Evolutionary conservation across 1,139 yeast genomes (phyloP), one percentile per base, ranked within the genome.

Genomic region (Lizanozyma gosingica): DNA sequence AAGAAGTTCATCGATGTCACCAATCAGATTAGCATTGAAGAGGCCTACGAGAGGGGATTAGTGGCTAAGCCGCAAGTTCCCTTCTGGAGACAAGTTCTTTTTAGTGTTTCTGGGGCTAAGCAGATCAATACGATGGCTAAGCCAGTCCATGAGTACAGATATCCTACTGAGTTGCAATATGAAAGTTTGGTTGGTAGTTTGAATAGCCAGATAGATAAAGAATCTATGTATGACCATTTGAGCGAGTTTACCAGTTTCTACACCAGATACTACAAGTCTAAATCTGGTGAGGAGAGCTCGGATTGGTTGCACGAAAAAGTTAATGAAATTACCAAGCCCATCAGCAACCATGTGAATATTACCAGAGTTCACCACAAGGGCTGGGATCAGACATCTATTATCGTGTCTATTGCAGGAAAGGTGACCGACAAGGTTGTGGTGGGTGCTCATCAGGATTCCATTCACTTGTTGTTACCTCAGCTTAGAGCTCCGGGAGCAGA

Each of bases 401-500:
- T 69, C 36, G 73, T 61, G 4, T 52, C 63, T n/a, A 65, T 70
- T 39, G 67, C 70, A 0, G 76, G 76, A 14, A 44, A 56, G 38
- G 51, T 52, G 9, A 47, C 53, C 9, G 41, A 47, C 16, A 50
- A 45, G 15, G 82, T 90, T 2, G 78, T 90, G 15, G 76, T 90
- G 22, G 97, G 97, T 0, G 83, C 95, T 18, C 97, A 92, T 62
- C 86, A 83, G 55, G 98, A 90, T 57, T 83, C 95, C 2, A 73
- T 80, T 46, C 88, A 87, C 56, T 66, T 86, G 45, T 50, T 85
- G 39, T 70, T 85, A 44, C 95, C 95, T n/a, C 69, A 67, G 39
- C 55, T 83, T 50, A 72, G 77, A 37, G 88, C 97, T 0, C 97
- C 97, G 1, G 98, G 97, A 4, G 97, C 96, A 3, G 97, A 90